phyloP scores from a whole-genome alignment of 176 grass and related monocot species.

The Aegilops sharonensis region DNA sequence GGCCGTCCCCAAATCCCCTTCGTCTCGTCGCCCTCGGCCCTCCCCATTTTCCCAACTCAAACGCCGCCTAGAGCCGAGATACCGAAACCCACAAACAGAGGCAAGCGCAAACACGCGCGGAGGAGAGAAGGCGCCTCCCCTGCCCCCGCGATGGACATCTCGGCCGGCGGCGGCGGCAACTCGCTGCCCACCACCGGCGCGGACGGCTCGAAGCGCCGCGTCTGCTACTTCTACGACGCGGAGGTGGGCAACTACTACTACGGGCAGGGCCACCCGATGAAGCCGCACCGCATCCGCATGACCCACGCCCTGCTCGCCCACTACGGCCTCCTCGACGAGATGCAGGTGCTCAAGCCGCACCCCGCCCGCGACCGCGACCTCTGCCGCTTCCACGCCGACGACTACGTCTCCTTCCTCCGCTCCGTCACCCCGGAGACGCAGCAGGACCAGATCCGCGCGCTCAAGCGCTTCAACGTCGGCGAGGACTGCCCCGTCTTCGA shows the following conservation, averaged over 20 bases:
- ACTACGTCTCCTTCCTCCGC: constrained; percentile 90
- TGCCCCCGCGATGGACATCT: constrained; percentile 37
- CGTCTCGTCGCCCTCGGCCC: neutral
- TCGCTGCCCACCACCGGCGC: constrained; percentile 56
- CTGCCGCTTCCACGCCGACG: constrained; percentile 94
- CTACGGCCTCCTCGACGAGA: constrained; percentile 82
- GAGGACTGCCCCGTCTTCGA: constrained; percentile 94
- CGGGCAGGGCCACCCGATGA: constrained; percentile 91
- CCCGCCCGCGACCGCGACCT: constrained; percentile 81
- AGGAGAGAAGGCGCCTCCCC: neutral
- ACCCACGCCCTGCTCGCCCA: constrained; percentile 78
- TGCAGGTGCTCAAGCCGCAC: constrained; percentile 69
- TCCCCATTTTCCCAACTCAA: constrained; percentile 9
- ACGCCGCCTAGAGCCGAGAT: constrained; percentile 19
- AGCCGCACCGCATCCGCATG: constrained; percentile 93
- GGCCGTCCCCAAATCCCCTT: neutral
- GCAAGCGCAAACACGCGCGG: neutral
- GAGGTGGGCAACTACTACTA: constrained; percentile 99
- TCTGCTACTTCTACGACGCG: constrained; percentile 97
- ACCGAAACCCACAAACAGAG: neutral
- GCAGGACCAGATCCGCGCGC: constrained; percentile 52
- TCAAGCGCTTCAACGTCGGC: constrained; percentile 81
- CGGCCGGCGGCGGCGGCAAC: constrained; percentile 59
- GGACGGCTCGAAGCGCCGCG: constrained; percentile 74
- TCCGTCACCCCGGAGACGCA: constrained; percentile 76